Evolutionary conservation across 768 basidiomycete species (phyloP).

Genomic region (Suillus plorans): DNA sequence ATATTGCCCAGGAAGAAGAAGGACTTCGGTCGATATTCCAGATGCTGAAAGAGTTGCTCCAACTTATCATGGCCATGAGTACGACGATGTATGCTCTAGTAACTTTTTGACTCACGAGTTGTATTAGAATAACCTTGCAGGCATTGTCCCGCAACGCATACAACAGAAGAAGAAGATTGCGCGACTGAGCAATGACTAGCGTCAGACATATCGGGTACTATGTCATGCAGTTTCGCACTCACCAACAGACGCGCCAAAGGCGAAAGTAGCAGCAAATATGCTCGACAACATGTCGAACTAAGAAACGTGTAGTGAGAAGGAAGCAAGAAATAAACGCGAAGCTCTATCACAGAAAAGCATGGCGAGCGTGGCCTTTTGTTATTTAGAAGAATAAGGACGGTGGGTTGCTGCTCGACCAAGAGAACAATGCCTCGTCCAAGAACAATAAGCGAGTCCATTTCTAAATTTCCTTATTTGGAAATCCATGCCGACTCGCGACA

Average conservation of each 20-base stretch:
- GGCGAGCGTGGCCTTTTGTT: slow-evolving; percentile 28
- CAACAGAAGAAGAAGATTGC: slow-evolving; percentile 56
- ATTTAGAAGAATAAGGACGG: slow-evolving; percentile 24
- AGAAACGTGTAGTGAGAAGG: slow-evolving; percentile 22
- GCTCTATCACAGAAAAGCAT: slow-evolving; percentile 17
- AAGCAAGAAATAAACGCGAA: slow-evolving; percentile 19
- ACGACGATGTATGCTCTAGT: slow-evolving; percentile 5
- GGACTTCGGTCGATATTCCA: slow-evolving; percentile 51
- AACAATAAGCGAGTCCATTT: slow-evolving; percentile 26
- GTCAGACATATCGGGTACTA: slow-evolving; percentile 3
- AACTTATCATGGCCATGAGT: slow-evolving; percentile 42
- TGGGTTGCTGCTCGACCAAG: slow-evolving; percentile 19
- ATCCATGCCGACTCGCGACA: no score
- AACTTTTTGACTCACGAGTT: slow-evolving; percentile 50
- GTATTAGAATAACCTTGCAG: slow-evolving; percentile 75
- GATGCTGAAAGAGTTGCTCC: slow-evolving; percentile 64
- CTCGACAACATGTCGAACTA: slow-evolving; percentile 39
- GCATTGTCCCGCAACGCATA: slow-evolving; percentile 90
- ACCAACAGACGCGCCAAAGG: slow-evolving; percentile 41
- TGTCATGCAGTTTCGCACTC: slow-evolving; percentile 13
- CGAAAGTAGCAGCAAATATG: slow-evolving; percentile 35
- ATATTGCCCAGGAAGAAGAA: slow-evolving; percentile 78
- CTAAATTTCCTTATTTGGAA: slow-evolving; percentile 11
- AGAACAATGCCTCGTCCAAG: slow-evolving; percentile 22
- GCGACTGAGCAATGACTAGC: slow-evolving; percentile 39